Conservation (phyloP, 805 yeast species). For the Pichia manshurica region DNA sequence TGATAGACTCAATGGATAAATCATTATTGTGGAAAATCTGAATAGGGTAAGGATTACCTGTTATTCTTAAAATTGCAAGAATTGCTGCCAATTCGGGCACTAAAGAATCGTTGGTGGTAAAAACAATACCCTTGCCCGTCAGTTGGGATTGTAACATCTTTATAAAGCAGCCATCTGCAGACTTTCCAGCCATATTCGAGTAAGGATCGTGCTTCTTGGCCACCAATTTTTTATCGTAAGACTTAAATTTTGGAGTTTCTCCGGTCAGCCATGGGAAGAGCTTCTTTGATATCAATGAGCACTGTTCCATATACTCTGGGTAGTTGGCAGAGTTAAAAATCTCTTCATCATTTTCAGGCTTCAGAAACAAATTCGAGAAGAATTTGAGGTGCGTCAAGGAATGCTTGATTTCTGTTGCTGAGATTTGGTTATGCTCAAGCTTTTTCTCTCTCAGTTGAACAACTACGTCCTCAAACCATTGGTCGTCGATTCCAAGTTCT, state of each 20-base stretch:
- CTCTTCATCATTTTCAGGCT: slow-evolving; percentile 6
- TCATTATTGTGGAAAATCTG: slow-evolving; percentile 39
- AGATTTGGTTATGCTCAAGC: slow-evolving; percentile 20
- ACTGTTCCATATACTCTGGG: slow-evolving; percentile 11
- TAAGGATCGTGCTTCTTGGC: slow-evolving; percentile 13
- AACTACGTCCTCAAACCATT: slow-evolving; percentile 19
- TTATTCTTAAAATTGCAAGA: slow-evolving; percentile 43
- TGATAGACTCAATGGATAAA: slow-evolving; percentile 30
- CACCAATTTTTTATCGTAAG: slow-evolving; percentile 27
- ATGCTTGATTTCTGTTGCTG: slow-evolving; percentile 23
- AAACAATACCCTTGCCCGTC: slow-evolving; percentile 48
- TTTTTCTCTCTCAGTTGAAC: slow-evolving; percentile 19
- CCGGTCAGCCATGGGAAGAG: slow-evolving; percentile 40
- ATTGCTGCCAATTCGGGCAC: slow-evolving; percentile 44
- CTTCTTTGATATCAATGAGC: slow-evolving; percentile 17
- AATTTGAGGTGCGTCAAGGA: slow-evolving; percentile 24
- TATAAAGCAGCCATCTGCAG: slow-evolving; percentile 22
- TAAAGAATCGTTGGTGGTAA: slow-evolving; percentile 43
- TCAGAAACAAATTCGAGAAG: slow-evolving; percentile 23
- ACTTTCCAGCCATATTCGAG: slow-evolving; percentile 1
- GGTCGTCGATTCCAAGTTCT: slow-evolving; percentile 21
- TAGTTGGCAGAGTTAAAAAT: slow-evolving; percentile 1
- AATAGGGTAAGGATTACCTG: slow-evolving; percentile 45
- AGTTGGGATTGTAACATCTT: slow-evolving; percentile 26
- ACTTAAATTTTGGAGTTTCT: slow-evolving; percentile 33